A percentile compares a stretch with the other conserved stretches of the same genome.
These are phyloP conservation scores for Saturnispora serradocipensis DNA, from an alignment of 805 yeast genomes.

Conservation along the genomic window DNA sequence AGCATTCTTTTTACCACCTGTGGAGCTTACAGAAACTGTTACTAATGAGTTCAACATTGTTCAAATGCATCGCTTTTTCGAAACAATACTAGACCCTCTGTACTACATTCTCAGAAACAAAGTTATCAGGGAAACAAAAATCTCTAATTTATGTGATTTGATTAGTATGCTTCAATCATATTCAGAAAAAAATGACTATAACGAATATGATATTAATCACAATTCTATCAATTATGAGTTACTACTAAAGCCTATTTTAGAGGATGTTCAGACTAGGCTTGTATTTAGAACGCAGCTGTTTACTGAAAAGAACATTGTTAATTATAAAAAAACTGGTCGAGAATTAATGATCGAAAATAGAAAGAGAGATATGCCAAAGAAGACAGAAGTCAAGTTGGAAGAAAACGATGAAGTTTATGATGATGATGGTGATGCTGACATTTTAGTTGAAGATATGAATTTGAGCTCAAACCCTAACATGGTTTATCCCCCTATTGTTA, in stretches of 20 bases:
- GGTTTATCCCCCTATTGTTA: slow-evolving; percentile 60
- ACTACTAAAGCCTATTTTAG: slow-evolving; percentile 60
- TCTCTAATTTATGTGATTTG: slow-evolving; percentile 63
- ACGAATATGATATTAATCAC: slow-evolving; percentile 15
- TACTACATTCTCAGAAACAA: slow-evolving; percentile 61
- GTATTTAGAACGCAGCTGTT: slow-evolving; percentile 70
- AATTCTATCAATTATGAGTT: slow-evolving; percentile 40
- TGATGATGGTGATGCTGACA: slow-evolving; percentile 1
- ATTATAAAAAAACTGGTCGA: slow-evolving; percentile 56
- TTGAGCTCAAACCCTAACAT: slow-evolving; percentile 4
- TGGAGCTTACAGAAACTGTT: slow-evolving; percentile 9
- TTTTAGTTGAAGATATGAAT: slow-evolving; percentile 7
- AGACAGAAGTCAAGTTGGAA: not conserved
- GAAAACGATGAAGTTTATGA: not conserved
- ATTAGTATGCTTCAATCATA: slow-evolving; percentile 60
- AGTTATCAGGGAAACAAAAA: slow-evolving; percentile 61
- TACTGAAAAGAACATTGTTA: slow-evolving; percentile 58
- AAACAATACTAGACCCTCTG: slow-evolving; percentile 58
- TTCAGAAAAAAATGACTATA: slow-evolving; percentile 44
- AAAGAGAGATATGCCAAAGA: not conserved
- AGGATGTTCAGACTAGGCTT: slow-evolving; percentile 71
- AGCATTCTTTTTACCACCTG: slow-evolving; percentile 35
- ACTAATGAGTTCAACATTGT: slow-evolving; percentile 26
- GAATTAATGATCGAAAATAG: slow-evolving; percentile 56
- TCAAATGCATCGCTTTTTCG: slow-evolving; percentile 49